phyloP scores from a whole-genome alignment of 768 basidiomycete genomes.

The Phaffia tasmanica region DNA sequence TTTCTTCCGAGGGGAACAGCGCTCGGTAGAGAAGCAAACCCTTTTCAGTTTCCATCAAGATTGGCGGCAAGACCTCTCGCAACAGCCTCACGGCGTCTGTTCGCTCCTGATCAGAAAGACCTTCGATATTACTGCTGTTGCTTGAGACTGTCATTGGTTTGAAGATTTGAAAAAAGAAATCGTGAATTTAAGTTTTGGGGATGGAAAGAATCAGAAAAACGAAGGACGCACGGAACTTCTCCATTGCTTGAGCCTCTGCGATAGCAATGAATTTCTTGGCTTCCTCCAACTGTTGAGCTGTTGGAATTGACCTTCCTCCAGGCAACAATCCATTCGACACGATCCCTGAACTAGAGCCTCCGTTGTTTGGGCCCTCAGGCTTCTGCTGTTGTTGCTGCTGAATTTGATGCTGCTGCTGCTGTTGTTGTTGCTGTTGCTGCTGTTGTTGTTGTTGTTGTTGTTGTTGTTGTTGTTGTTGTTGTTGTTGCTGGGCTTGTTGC shows the following conservation, averaged over 20 bases:
- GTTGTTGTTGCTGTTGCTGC: not conserved
- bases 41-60: slow-evolving; percentile 20
- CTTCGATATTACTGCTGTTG: slow-evolving; percentile 16
- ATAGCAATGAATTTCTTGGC: slow-evolving; percentile 1
- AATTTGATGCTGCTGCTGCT: slow-evolving; percentile 6
- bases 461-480: not conserved
- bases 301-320: slow-evolving; percentile 3
- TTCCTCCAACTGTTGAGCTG: slow-evolving; percentile 2
- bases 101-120: slow-evolving; percentile 20
- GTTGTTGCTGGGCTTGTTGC: not conserved
- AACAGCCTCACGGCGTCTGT: slow-evolving; percentile 2
- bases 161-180: too few relatives aligned
- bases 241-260: slow-evolving; percentile 19
- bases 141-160: not conserved
- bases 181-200: not conserved
- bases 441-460: slow-evolving; percentile 12
- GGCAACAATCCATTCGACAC: too few relatives aligned
- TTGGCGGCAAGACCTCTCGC: slow-evolving; percentile 2
- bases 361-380: not conserved
- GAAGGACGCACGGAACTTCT: slow-evolving; percentile 6
- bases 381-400: not conserved
- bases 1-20: not conserved
- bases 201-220: not conserved
- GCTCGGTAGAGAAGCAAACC: slow-evolving; percentile 17
- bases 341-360: too few relatives aligned